Evolutionary conservation across 495 filamentous ascomycete species (phyloP), one percentile per base, ranked within the genome.

Genomic region (Podospora didyma): DNA sequence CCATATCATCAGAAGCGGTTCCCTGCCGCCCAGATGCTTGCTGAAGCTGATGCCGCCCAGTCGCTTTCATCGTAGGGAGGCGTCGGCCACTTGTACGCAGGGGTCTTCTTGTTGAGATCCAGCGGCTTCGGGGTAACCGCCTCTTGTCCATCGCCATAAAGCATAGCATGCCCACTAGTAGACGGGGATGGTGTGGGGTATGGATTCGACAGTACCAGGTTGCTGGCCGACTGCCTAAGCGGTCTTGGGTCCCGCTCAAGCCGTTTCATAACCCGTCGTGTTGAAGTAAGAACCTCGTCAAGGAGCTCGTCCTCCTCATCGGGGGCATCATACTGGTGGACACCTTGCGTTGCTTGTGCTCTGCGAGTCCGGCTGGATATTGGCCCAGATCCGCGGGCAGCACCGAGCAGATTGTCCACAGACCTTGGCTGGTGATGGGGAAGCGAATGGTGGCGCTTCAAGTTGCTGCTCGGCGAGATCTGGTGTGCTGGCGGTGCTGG

Each of bases 301-400:
- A 96, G 77, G 12, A 98, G 82, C 70, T 99, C 94, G 59, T 97
- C 94, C 64, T 97, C 91, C 70, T 99, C 94, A 65, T 96, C 91
- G 1, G 95, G 90, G 3, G 91, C 95, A 71, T 97, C 95, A 66
- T 97, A 96, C 63, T 93, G 88, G 14, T 85, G 86, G 57, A 90
- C 83, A 22, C 84, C 85, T 28, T 90, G 86, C 56, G 85, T 79
- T 57, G 91, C 88, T 63, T 93, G 77, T 22, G 89, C 87, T 59
- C 92, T 82, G 56, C 94, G 81, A 10, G 92, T 96, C 56, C 93
- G 79, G 69, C 88, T 92, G 3, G 91, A 92, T 54, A 91, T 82
- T 4, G 91, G 89, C 1, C 80, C 82, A 44, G 71, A 68, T 16
- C 69, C 77, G 5, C 76, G 76, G 48, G 75, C 76, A 24, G 80